Evolutionary conservation across 2,329 filamentous ascomycete species (phyloP), one percentile per base, ranked within the genome.

Genomic region (Aspergillus luchuensis): DNA sequence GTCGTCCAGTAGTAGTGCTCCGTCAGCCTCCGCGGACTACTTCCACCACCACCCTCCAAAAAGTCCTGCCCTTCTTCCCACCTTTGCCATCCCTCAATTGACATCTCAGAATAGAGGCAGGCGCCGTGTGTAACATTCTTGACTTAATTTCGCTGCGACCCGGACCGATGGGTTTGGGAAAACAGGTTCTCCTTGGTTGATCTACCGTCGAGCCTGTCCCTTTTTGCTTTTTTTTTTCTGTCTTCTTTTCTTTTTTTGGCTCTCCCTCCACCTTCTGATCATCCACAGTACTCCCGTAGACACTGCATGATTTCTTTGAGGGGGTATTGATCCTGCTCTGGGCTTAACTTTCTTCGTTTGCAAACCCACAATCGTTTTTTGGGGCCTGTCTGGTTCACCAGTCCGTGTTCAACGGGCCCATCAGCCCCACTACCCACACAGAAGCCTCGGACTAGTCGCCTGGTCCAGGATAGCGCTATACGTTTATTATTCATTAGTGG

Each of bases 101-200:
- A 64, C 57, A 58, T 64, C 62, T 64, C 54, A 58, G 36, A 64
- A 56, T 13, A 36, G 33, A 30, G 30, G 54, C 38, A 17, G 33
- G 43, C 23, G 53, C 36, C 19, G 51, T 60, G 62, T 62, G 60
- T 58, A 58, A 57, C 59, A 38, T 50, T 49, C 17, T 38, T 49
- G 41, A 19, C 28, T 30, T 30, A 36, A 36, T 54, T 50, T 28
- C 49, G 17, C 33, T 45, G 23, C 48, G n/a, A 48, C 33, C 49
- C 15, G 13, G 23, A 45, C 25, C 10, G 23, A 56, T 55, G 50
- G 30, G 45, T 43, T 55, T 23, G 36, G 33, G 51, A 58, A 36
- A 58, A 36, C 60, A 48, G 56, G 56, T 58, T 56, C 30, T 30
- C 25, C 57, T 21, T 10, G 19, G 19, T 45, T n/a, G 41, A 45